Evolutionary conservation across 306 rosid genomes (phyloP).

Genomic region (Coriaria nepalensis): DNA sequence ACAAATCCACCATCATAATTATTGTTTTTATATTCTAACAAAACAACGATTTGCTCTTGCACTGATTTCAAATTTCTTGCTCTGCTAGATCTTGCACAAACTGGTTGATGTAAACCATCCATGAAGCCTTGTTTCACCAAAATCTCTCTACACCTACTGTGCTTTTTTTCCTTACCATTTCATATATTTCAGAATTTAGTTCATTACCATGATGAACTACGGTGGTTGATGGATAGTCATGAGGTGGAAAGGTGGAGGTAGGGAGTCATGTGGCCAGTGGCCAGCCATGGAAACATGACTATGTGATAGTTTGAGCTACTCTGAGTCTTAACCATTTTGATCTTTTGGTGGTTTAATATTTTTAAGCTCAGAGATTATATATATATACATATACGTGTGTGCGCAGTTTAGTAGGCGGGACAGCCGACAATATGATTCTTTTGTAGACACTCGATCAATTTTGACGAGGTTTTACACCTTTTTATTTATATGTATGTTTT

Average conservation of each 20-base stretch:
- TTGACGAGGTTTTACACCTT: no score
- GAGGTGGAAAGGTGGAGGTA: constrained; percentile 35
- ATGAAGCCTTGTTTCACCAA: constrained; percentile 14
- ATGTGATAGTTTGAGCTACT: constrained; percentile 12
- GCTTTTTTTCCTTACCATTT: constrained; percentile 38
- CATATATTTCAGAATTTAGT: no score
- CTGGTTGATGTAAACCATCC: constrained; percentile 29
- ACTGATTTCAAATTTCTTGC: background rate
- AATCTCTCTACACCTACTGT: constrained; percentile 20
- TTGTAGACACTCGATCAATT: no score
- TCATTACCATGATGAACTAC: constrained; percentile 28
- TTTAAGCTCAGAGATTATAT: no score
- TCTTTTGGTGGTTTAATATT: no score
- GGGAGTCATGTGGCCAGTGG: constrained; percentile 46
- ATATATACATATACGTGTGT: no score
- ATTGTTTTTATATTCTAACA: no score
- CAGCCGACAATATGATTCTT: no score
- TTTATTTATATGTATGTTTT: no score
- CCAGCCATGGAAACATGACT: constrained; percentile 46
- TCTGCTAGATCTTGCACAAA: constrained; percentile 20
- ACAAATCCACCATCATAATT: no score
- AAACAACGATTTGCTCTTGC: no score
- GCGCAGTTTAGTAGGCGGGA: no score
- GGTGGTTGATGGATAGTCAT: constrained; percentile 38
- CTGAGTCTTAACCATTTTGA: background rate